Conservation (phyloP, 1,139 yeast species). For the Wickerhamomyces sp. region DNA sequence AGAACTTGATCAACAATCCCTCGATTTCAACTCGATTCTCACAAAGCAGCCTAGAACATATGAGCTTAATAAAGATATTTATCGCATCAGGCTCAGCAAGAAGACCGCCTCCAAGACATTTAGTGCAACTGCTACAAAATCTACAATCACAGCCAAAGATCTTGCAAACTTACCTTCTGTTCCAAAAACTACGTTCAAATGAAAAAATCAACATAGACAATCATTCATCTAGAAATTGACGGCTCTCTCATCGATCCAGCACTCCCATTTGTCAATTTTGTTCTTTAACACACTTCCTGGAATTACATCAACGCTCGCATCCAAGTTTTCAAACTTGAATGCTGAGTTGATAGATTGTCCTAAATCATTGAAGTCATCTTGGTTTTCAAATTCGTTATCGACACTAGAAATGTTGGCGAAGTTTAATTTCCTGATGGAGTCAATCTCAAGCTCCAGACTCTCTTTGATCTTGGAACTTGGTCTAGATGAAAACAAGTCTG, state of each 20-base stretch:
- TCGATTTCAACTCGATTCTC: conserved; percentile 24
- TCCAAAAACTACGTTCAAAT: conserved; percentile 30
- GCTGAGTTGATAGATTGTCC: conserved; percentile 32
- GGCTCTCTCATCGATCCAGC: conserved; percentile 75
- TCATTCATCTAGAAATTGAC: conserved; percentile 34
- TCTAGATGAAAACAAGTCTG: conserved; percentile 77
- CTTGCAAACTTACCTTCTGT: conserved; percentile 49
- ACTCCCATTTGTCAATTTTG: conserved; percentile 55
- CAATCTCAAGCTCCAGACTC: conserved; percentile 60
- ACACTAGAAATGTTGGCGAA: conserved; percentile 38
- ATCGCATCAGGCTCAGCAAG: conserved; percentile 43
- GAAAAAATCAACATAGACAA: background rate
- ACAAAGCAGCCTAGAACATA: conserved; percentile 40
- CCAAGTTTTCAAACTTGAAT: conserved; percentile 61
- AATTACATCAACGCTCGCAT: conserved; percentile 65
- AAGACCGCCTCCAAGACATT: conserved; percentile 36
- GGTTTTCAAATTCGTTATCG: conserved; percentile 30
- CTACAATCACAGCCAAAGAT: conserved; percentile 25
- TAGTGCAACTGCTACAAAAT: conserved; percentile 11
- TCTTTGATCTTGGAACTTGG: conserved; percentile 57
- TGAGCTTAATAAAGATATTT: conserved; percentile 48
- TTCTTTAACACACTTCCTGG: conserved; percentile 65
- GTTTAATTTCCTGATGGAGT: conserved; percentile 45
- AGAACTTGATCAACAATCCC: conserved; percentile 25
- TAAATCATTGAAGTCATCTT: conserved; percentile 38